Evolutionary conservation across 2,329 filamentous ascomycete genomes (phyloP), one percentile per base, ranked within the genome.

Genomic region (Volutella citrinella): DNA sequence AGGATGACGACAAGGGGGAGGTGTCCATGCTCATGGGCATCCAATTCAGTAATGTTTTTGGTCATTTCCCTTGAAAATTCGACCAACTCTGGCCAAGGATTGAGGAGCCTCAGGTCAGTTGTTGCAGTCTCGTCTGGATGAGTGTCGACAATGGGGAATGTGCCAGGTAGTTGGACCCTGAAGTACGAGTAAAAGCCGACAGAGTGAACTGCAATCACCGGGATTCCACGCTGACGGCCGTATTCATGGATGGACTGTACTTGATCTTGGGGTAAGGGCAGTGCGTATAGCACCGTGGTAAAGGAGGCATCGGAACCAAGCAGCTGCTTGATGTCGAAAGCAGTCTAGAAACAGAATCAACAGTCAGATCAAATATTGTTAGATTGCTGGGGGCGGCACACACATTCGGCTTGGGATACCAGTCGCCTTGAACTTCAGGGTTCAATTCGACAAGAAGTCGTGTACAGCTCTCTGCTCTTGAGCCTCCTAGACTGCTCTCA

Each of bases 141-240:
- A 27, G 93, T 97, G 57, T 98, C 91, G 43, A 98, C 86, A 37
- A 98, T 85, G 6, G 91, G 89, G 51, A 94, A 95, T 18, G 82
- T 78, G n/a, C 79, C 70, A 9, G 87, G 84, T 18, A 95, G 68
- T 48, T 78, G 72, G 18, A 94, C 71, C n/a, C 81, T 84, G 59
- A 97, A 95, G 48, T 86, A 87, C 3, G 87, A 86, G 62, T 93
- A 95, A 66, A 95, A 96, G 18, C 93, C 93, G 24, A 85, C 76
- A n/a, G 84, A 95, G 57, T 95, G 88, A 27, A 93, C 76, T 45
- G 89, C 82, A 38, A 97, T 75, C 11, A 90, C 66, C 1, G 93
- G 89, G 13, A 85, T 84, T 30, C 78, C 72, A 34, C 82, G 68
- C 20, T 74, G 59, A 27, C 61, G 61, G 11, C 65, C 66, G 48